Evolutionary conservation across 306 rosid genomes (phyloP).

Genomic region (Sesbania bispinosa): DNA sequence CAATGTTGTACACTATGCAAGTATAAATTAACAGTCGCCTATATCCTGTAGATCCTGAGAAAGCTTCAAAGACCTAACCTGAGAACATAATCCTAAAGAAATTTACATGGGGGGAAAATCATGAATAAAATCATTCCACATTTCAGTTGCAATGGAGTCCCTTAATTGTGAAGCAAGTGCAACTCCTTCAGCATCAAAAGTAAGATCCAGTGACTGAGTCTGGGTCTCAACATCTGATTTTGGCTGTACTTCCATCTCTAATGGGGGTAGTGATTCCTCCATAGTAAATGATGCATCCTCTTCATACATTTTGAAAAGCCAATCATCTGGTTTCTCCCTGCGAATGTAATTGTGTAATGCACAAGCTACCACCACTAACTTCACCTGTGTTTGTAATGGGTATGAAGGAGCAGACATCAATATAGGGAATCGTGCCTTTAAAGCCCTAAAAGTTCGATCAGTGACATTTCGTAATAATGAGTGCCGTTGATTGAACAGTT

Average conservation of each 20-base stretch:
- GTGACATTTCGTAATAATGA: slow-evolving; percentile 56
- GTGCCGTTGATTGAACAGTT: slow-evolving; percentile 80
- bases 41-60: slow-evolving; percentile 22
- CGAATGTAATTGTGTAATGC: slow-evolving; percentile 80
- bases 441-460: slow-evolving; percentile 52
- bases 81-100: slow-evolving; percentile 19
- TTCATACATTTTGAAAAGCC: slow-evolving; percentile 64
- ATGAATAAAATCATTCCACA: slow-evolving; percentile 72
- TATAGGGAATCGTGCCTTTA: slow-evolving; percentile 81
- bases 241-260: slow-evolving; percentile 37
- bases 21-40: slow-evolving; percentile 20
- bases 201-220: slow-evolving; percentile 33
- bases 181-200: slow-evolving; percentile 46
- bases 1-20: slow-evolving; percentile 43
- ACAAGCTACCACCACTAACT: slow-evolving; percentile 80
- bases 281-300: slow-evolving; percentile 32
- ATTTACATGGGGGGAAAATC: slow-evolving; percentile 54
- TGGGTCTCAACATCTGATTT: slow-evolving; percentile 30
- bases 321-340: slow-evolving; percentile 69
- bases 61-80: slow-evolving; percentile 31
- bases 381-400: slow-evolving; percentile 86
- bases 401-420: slow-evolving; percentile 74
- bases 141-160: slow-evolving; percentile 61
- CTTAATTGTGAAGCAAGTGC: slow-evolving; percentile 47
- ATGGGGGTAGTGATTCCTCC: slow-evolving; percentile 48